Base-by-base conservation (phyloP, 2,329 filamentous ascomycete species). In the Pseudocercospora vitis region DNA sequence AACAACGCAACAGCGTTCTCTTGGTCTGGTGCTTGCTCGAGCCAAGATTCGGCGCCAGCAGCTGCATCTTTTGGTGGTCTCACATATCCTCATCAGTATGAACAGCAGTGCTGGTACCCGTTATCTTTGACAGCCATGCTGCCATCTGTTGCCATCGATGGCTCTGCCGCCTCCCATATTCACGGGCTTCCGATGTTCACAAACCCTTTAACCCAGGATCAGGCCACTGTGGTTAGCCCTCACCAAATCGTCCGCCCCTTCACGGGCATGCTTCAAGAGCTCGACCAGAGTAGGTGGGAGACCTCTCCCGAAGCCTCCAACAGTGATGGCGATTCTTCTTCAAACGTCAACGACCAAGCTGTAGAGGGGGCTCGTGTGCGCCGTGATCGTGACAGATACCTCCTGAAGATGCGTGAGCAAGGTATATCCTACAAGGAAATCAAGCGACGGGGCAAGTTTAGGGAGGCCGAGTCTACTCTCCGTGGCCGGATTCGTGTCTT, bases 381-480 rank as follows among this genome's bases (percentile, higher is more conserved):
- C 23, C 58, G 58, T 29, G 48, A 56, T n/a, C 60, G 62, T 8
- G 66, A 70, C 53, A 51, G 55, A n/a, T 61, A 57, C 35, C 74
- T 88, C 1, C 67, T 87, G 12, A 64, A 74, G n/a, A 74, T 76
- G 19, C 84, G 82, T 66, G 63, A 68, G 6, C 68, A 73, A 1
- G 85, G 85, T 2, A 73, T 81, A 72, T 82, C 84, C 0, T 90
- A 89, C 70, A 80, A 78, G 50, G 77, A 86, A 54, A 89, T 89
- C 63, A 79, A 79, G 31, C 62, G 66, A 5, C 64, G 71, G 14
- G 81, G 84, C 11, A 71, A 75, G 1, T 85, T 85, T 58, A 46
- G 70, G 0, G 84, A 88, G 62, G 83, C 85, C 1, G 86, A 89
- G 70, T 87, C 86, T 8, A 91, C 88, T 0, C 75, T 91, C 31